phyloP scores from a whole-genome alignment of 495 filamentous ascomycete species.

The Amniculicola lignicola region DNA sequence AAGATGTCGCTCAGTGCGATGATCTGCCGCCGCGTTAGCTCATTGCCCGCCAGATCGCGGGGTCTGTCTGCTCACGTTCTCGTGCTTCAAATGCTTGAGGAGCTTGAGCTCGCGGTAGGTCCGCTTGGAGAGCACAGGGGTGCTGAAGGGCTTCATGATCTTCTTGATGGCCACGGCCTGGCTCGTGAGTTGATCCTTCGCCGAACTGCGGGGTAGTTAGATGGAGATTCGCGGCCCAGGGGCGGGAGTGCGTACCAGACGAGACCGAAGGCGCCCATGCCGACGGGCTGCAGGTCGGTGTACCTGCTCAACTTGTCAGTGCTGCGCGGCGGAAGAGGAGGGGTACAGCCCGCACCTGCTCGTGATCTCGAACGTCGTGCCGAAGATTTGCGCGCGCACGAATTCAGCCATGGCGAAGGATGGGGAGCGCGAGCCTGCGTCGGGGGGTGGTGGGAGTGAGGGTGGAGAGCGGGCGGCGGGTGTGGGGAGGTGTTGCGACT shows the following conservation, averaged over 20 bases:
- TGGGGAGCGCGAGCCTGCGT: slow-evolving; percentile 5
- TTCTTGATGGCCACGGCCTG: slow-evolving; percentile 98
- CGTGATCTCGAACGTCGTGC: slow-evolving; percentile 99
- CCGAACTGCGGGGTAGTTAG: slow-evolving; percentile 61
- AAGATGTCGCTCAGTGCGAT: slow-evolving; percentile 99
- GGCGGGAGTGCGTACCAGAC: slow-evolving; percentile 68
- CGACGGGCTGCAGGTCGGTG: slow-evolving; percentile 94
- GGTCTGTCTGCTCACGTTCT: slow-evolving; percentile 66
- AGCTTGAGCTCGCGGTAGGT: slow-evolving; percentile 98
- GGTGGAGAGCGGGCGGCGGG: background rate
- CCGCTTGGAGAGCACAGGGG: slow-evolving; percentile 91
- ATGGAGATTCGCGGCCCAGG: background rate
- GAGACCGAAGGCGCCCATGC: slow-evolving; percentile 97
- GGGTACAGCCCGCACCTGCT: slow-evolving; percentile 66
- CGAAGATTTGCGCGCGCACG: slow-evolving; percentile 98
- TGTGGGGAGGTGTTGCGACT: background rate
- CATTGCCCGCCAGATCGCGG: background rate
- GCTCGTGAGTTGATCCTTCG: slow-evolving; percentile 92
- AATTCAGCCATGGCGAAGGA: slow-evolving; percentile 61
- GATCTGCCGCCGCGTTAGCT: slow-evolving; percentile 55
- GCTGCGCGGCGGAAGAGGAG: background rate
- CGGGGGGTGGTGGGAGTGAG: slow-evolving; percentile 7
- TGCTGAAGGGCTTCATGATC: slow-evolving; percentile 99
- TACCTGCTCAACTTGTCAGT: slow-evolving; percentile 59
- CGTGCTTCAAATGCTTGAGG: slow-evolving; percentile 91